Conservation (phyloP, 2,329 filamentous ascomycete species). For the Diaporthe aspalathi region DNA sequence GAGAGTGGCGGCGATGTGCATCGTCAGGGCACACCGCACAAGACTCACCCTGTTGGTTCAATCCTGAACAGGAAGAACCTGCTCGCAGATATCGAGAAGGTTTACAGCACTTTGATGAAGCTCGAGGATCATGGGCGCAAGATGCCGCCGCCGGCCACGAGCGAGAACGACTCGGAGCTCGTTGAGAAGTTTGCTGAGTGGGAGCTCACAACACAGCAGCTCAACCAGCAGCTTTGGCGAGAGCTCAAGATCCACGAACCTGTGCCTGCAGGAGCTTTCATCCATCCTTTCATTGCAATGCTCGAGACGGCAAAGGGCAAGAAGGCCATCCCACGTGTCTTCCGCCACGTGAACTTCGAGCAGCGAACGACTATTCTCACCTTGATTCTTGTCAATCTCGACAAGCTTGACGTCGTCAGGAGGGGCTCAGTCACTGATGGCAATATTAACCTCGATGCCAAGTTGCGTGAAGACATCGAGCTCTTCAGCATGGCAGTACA, state of each 20-base stretch:
- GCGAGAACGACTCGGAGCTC: constrained; percentile 73
- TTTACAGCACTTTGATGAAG: constrained; percentile 90
- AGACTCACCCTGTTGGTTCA: constrained; percentile 47
- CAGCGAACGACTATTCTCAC: constrained; percentile 96
- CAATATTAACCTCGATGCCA: constrained; percentile 77
- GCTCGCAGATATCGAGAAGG: constrained; percentile 85
- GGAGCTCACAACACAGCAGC: constrained; percentile 75
- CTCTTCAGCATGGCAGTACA: constrained; percentile 90
- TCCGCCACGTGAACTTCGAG: constrained; percentile 91
- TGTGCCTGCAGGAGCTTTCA: constrained; percentile 76
- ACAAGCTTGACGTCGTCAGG: constrained; percentile 89
- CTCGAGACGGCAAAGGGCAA: constrained; percentile 96
- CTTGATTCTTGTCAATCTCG: constrained; percentile 93
- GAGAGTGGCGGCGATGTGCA: constrained; percentile 73
- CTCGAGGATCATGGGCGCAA: constrained; percentile 93
- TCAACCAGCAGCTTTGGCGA: constrained; percentile 86
- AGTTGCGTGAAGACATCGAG: constrained; percentile 90
- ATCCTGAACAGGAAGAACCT: constrained; percentile 84
- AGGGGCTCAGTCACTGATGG: constrained; percentile 80
- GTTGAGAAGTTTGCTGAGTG: constrained; percentile 83
- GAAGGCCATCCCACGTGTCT: constrained; percentile 93
- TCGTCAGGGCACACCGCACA: constrained; percentile 62
- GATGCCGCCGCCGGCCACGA: constrained; percentile 73
- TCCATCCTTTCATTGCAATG: constrained; percentile 96
- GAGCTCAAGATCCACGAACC: constrained; percentile 93